phyloP scores from a whole-genome alignment of 371 early-diverging fungal species.

The Rhizopus sp. region DNA sequence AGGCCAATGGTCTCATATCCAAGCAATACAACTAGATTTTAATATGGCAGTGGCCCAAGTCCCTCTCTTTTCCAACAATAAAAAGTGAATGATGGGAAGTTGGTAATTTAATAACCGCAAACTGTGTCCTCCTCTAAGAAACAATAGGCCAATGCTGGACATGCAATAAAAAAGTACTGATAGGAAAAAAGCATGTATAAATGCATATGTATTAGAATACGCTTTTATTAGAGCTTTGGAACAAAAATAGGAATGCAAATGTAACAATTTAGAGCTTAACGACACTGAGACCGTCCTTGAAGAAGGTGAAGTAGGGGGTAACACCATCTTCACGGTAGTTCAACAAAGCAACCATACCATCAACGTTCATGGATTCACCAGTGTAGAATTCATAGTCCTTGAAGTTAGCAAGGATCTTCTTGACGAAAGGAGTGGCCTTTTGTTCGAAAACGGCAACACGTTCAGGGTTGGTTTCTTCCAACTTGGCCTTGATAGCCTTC shows the following conservation, averaged over 20 bases:
- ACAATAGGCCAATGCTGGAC: too few relatives aligned
- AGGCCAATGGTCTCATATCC: too few relatives aligned
- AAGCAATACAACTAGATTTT: too few relatives aligned
- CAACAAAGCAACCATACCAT: slow-evolving; percentile 87
- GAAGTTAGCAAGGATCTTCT: slow-evolving; percentile 80
- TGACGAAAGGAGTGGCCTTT: slow-evolving; percentile 65
- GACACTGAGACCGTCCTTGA: slow-evolving; percentile 86
- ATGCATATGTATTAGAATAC: not conserved
- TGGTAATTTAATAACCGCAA: too few relatives aligned
- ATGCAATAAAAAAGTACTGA: too few relatives aligned
- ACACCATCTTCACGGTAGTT: slow-evolving; percentile 95
- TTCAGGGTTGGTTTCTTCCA: slow-evolving; percentile 68
- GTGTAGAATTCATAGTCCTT: slow-evolving; percentile 92
- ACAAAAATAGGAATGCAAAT: not conserved
- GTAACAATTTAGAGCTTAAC: slow-evolving; percentile 66
- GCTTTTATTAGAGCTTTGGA: not conserved
- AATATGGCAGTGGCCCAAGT: too few relatives aligned
- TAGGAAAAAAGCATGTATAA: not conserved
- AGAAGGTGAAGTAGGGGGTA: slow-evolving; percentile 92
- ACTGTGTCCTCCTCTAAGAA: too few relatives aligned
- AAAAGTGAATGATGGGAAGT: too few relatives aligned
- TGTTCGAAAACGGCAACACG: slow-evolving; percentile 72
- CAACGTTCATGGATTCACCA: slow-evolving; percentile 87
- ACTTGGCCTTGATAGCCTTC: slow-evolving; percentile 73
- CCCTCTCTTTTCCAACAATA: too few relatives aligned